Base-by-base conservation (phyloP, 441 rosid species). In the Isatis lusitanica region DNA sequence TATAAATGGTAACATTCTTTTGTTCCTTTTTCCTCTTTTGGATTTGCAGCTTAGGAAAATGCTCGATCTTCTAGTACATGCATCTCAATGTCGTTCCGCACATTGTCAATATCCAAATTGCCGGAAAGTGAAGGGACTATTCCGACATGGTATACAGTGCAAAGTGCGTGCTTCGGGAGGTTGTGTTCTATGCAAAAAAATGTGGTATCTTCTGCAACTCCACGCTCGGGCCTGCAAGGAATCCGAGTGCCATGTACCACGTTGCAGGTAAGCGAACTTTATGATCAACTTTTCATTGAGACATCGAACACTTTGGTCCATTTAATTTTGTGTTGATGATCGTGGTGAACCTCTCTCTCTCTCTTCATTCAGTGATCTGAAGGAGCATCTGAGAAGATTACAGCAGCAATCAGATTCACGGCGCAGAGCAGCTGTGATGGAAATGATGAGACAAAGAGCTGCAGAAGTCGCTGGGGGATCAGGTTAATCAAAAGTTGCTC, bases 361-460 rank as follows among this genome's bases (percentile, higher is more conserved):
- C 36, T 72, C 7, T 59, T 18, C 65, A 50, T 40, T 66, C 94
- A 96, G 99, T 80, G 99, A 96, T 82, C 83, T 96, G 51, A 89
- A 88, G 82, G 99, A 92, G 71, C 98, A 92, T 87, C 66, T 90
- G 78, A 89, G 98, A 84, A 88, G 98, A 82, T 82, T 90, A 67
- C 98, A 93, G 81, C 99, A 96, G 82, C 99, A 96, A 82, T 92
- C 99, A 48, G 99, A 96, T 84, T 92, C 99, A 42, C 83, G 99
- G 55, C 87, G 99, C 6, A 89, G 99, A 83, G 98, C 98, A 70
- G 99, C 99, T 69, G 99, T 96, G 72, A 96, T 90, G 97, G 98
- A 96, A 87, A 96, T 96, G 99, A 93, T 96, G 99, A 92, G 99
- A 78, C 98, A 96, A 80, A 87, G 99, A 83, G 98, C 98, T 69